Conservation (phyloP, 1,284 basidiomycete genomes). For the Leccinum holopus region DNA sequence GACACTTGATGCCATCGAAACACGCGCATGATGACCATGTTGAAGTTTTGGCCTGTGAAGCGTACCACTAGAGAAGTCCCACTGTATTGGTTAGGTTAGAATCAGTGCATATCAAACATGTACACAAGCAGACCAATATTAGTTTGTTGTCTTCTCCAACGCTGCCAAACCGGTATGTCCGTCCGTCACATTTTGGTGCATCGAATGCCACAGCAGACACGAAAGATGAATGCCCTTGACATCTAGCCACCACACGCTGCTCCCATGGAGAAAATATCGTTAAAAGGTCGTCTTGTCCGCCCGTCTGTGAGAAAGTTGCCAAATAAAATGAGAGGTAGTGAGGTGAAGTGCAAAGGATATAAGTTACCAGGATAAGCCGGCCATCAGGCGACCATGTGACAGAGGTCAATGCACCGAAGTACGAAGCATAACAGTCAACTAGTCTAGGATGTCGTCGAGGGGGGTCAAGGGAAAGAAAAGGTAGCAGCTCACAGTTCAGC, state of each 20-base stretch:
- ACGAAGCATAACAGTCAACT: constrained; percentile 87
- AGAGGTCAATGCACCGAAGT: constrained; percentile 88
- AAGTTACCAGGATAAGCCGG: constrained; percentile 76
- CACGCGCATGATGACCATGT: constrained; percentile 63
- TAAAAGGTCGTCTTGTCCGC: constrained; percentile 92
- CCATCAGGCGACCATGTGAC: constrained; percentile 96
- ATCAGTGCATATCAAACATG: neutral
- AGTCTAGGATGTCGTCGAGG: constrained; percentile 47
- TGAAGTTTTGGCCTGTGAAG: constrained; percentile 70
- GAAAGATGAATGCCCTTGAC: constrained; percentile 96
- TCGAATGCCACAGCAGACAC: constrained; percentile 91
- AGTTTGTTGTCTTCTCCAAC: constrained; percentile 95
- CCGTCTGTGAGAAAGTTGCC: constrained; percentile 47
- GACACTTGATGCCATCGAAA: constrained; percentile 72
- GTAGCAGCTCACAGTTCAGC: constrained; percentile 70
- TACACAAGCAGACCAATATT: constrained; percentile 60
- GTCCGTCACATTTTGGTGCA: constrained; percentile 77
- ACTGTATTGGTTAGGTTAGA: constrained; percentile 45
- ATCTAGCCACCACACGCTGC: constrained; percentile 90
- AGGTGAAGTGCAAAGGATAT: constrained; percentile 5
- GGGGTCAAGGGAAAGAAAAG: neutral
- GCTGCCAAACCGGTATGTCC: constrained; percentile 88
- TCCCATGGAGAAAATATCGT: constrained; percentile 93
- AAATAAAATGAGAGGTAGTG: neutral
- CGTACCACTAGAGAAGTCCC: constrained; percentile 87